Evolutionary conservation across 352 stramenopile genomes (phyloP).

Genomic region (Globisporangium abappressorium): DNA sequence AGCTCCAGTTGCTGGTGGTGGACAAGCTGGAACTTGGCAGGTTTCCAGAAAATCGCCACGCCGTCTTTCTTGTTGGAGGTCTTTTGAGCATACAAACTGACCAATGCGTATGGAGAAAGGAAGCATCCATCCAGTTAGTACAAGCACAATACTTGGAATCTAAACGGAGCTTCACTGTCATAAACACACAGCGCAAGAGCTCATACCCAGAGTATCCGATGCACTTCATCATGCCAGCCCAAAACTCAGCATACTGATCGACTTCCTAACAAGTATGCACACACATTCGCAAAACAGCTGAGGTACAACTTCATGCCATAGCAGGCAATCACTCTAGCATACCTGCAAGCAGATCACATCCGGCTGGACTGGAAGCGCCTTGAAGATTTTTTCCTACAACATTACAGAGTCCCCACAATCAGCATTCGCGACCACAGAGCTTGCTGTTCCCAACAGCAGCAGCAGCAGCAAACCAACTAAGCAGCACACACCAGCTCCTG

Average conservation of each 20-base stretch:
- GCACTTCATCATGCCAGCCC: slow-evolving; percentile 46
- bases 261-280: slow-evolving; percentile 51
- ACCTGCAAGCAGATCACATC: slow-evolving; percentile 82
- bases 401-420: background rate
- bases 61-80: slow-evolving; percentile 57
- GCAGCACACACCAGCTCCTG: slow-evolving; percentile 34
- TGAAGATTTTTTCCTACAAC: slow-evolving; percentile 54
- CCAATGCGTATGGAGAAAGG: too few species aligned
- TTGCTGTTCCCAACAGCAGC: background rate
- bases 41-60: slow-evolving; percentile 71
- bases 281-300: background rate
- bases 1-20: slow-evolving; percentile 40
- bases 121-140: background rate
- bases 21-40: slow-evolving; percentile 43
- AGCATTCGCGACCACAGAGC: background rate
- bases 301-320: background rate
- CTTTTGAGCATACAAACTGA: slow-evolving; percentile 74
- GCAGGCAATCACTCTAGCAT: background rate
- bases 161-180: background rate
- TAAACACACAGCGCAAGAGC: background rate
- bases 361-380: slow-evolving; percentile 50
- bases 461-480: background rate
- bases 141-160: background rate
- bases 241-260: slow-evolving; percentile 76
- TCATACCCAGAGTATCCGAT: slow-evolving; percentile 65